Conservation (phyloP, 2,329 filamentous ascomycete species). For the Pseudocercospora macadamiae region DNA sequence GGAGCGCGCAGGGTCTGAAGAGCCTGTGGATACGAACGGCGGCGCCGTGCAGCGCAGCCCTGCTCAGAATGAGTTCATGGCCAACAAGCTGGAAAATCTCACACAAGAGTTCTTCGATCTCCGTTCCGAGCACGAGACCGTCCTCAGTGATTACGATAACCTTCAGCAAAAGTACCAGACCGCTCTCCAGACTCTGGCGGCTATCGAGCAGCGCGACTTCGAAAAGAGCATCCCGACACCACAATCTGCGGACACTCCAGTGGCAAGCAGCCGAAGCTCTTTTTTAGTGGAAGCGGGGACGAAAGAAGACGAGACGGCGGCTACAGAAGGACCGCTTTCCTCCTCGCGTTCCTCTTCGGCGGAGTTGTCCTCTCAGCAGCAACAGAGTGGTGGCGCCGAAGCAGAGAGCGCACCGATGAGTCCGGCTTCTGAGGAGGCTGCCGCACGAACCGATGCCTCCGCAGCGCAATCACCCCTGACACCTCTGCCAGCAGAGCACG, state of each 20-base stretch:
- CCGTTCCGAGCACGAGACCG: slow-evolving; percentile 85
- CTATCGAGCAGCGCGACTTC: slow-evolving; percentile 69
- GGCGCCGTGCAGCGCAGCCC: slow-evolving; percentile 62
- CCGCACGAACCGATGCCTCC: slow-evolving; percentile 8
- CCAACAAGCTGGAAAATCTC: slow-evolving; percentile 88
- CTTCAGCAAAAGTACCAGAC: slow-evolving; percentile 91
- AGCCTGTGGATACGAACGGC: slow-evolving; percentile 12
- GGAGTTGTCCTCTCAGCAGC: slow-evolving; percentile 86
- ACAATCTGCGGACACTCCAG: slow-evolving; percentile 44
- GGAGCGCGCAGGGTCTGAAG: slow-evolving; percentile 19
- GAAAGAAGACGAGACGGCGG: slow-evolving; percentile 67
- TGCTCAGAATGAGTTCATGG: slow-evolving; percentile 81
- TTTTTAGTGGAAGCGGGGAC: slow-evolving; percentile 80
- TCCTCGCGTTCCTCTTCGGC: slow-evolving; percentile 91
- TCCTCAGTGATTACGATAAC: slow-evolving; percentile 74
- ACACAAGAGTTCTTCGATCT: slow-evolving; percentile 91
- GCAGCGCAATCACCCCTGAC: slow-evolving; percentile 18
- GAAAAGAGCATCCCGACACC: slow-evolving; percentile 28
- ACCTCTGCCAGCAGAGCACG: slow-evolving; percentile 42
- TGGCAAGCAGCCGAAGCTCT: slow-evolving; percentile 69
- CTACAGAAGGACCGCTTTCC: slow-evolving; percentile 61
- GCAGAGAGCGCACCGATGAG: slow-evolving; percentile 17
- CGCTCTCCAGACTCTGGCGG: slow-evolving; percentile 76
- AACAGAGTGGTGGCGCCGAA: slow-evolving; percentile 57
- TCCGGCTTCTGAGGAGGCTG: slow-evolving; percentile 18